Evolutionary conservation across 257 asterid species (phyloP).

Genomic region (Rauvolfia tetraphylla): DNA sequence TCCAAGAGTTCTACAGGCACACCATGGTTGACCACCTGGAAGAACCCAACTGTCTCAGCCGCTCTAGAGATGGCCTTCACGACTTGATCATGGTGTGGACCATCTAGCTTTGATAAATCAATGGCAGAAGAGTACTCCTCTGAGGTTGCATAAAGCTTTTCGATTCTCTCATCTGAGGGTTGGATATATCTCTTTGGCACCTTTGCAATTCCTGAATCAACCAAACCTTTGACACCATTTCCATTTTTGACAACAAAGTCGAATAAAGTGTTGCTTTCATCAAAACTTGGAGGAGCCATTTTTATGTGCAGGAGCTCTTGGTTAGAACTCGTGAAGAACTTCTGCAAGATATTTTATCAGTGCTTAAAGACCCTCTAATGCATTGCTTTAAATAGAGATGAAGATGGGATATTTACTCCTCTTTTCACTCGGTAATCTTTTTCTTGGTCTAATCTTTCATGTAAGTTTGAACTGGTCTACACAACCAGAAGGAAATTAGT

Average conservation of each 20-base stretch:
- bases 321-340: neutral
- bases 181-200: conserved; percentile 18
- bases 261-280: neutral
- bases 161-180: conserved; percentile 1
- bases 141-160: neutral
- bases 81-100: conserved; percentile 30
- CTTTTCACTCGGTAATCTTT: too few species aligned
- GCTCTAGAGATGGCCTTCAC: conserved; percentile 28
- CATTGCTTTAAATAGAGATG: neutral
- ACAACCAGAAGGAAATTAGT: too few species aligned
- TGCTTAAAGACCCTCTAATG: neutral
- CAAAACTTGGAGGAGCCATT: conserved; percentile 1
- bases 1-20: conserved; percentile 28
- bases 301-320: neutral
- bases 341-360: neutral
- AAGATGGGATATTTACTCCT: neutral
- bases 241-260: neutral
- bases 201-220: conserved; percentile 13
- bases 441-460: too few species aligned
- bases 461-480: too few species aligned
- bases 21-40: conserved; percentile 40
- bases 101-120: conserved; percentile 21
- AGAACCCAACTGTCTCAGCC: conserved; percentile 34
- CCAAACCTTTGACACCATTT: conserved; percentile 8
- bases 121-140: neutral